Evolutionary conservation across 495 filamentous ascomycete species (phyloP), one percentile per base, ranked within the genome.

Genomic region (Talaromyces thailandensis): DNA sequence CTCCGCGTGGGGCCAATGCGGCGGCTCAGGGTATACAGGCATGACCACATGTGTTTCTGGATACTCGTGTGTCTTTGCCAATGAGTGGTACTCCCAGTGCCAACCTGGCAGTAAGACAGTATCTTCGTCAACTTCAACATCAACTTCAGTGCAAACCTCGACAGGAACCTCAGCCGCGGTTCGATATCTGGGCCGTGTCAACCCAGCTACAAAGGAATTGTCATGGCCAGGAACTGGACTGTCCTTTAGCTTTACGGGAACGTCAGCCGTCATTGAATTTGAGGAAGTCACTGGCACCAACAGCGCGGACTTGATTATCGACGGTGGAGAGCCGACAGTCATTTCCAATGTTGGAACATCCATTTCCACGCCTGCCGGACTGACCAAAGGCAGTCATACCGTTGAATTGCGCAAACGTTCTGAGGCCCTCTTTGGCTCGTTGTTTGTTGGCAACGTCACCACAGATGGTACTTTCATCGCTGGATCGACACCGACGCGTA

Each of bases 21-120:
- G 75, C 25, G 76, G 76, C 14, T 35, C 28, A 4, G 73, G 67
- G 5, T 78, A 76, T 58, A 66, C 64, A 2, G 76, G 75, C 4
- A 56, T 71, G 26, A 78, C 75, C 23, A 43, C 63, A 24, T 79
- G 76, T 56, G 35, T 63, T 60, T 50, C 75, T 31, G 72, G 73
- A 12, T 76, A 69, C 63, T 66, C n/a, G 26, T 76, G 75, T 55
- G 48, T 52, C 3, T 52, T 23, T 52, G 48, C 24, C 48, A 52
- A 52, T 52, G 18, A 52, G 3, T 23, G 48, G 48, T 52, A 52
- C 24, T 52, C 48, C 12, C 48, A 52, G 11, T 52, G 48, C 24
- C 48, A 52, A 14, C 48, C 48, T 23, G 48, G 48, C 18, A 52
- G 48, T 16, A 14, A 14, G 16, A 40, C 14, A 40, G 35, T 16